Evolutionary conservation across 2,329 filamentous ascomycete species (phyloP).

Genomic region (Fusarium sp.): DNA sequence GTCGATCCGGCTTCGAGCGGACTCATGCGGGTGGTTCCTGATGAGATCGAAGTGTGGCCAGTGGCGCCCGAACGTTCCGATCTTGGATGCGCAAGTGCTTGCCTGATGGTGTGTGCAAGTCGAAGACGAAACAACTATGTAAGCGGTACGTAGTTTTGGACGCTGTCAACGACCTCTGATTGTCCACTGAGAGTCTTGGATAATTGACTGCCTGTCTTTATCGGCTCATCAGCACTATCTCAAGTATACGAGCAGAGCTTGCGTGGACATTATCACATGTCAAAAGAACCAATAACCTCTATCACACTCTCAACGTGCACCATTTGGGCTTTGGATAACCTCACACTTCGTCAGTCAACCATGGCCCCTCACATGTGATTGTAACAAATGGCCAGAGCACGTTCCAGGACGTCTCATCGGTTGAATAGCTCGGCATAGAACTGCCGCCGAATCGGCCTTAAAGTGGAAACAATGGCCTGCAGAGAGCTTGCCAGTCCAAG

Average conservation of each 20-base stretch:
- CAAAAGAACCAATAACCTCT: conserved; percentile 8
- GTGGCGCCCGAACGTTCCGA: conserved; percentile 27
- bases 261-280: conserved; percentile 34
- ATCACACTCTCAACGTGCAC: conserved; percentile 12
- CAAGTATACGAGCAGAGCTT: neutral
- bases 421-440: neutral
- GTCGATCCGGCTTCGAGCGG: conserved; percentile 7
- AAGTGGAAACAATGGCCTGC: neutral
- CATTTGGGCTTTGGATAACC: neutral
- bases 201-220: neutral
- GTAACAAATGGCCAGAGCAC: conserved; percentile 20
- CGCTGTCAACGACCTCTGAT: conserved; percentile 1
- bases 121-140: too few species aligned
- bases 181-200: neutral
- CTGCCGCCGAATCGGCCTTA: conserved; percentile 3
- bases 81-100: conserved; percentile 10
- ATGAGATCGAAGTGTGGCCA: conserved; percentile 23
- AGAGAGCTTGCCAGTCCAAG: neutral
- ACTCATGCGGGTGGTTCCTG: conserved; percentile 11
- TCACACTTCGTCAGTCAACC: conserved; percentile 11
- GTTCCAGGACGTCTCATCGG: neutral
- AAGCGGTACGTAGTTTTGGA: neutral
- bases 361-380: conserved; percentile 26
- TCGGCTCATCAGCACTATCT: conserved; percentile 1
- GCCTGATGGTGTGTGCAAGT: conserved; percentile 7